Percentiles rank a stretch among this genome's conserved stretches.
Conservation (phyloP, 441 rosid genomes). For the Theobroma grandiflorum region DNA sequence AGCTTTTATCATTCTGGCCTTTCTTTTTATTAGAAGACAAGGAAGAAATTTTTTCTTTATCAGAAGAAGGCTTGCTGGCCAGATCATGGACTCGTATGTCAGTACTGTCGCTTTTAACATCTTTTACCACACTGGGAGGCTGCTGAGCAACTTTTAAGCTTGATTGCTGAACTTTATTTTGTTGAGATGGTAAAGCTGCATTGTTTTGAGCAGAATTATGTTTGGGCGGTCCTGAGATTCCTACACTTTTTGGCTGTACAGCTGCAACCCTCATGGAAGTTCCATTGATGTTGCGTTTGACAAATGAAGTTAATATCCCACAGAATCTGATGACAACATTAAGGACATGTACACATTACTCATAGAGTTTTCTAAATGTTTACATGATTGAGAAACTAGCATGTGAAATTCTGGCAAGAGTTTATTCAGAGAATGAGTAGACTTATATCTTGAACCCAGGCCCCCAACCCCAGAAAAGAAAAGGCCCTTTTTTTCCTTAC, state of each 20-base stretch:
- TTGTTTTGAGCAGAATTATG: constrained; percentile 38
- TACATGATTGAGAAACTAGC: not conserved
- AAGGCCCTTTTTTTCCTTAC: not conserved
- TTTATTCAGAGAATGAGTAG: not conserved
- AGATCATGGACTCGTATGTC: constrained; percentile 41
- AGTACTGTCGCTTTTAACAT: constrained; percentile 46
- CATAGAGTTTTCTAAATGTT: not conserved
- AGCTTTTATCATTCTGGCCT: constrained; percentile 51
- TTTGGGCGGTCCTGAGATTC: constrained; percentile 41
- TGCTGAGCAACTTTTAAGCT: constrained; percentile 44
- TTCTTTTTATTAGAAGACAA: constrained; percentile 47
- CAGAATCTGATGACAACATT: constrained; percentile 61
- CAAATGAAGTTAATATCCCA: constrained; percentile 71
- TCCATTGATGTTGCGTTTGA: constrained; percentile 60
- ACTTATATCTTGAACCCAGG: not conserved
- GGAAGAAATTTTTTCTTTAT: constrained; percentile 50
- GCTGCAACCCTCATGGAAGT: constrained; percentile 40
- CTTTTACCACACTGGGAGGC: constrained; percentile 37
- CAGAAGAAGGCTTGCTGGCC: constrained; percentile 43
- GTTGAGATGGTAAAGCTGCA: constrained; percentile 37
- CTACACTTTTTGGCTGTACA: constrained; percentile 42
- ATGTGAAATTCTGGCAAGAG: not conserved
- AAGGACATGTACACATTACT: not conserved
- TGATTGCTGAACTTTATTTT: constrained; percentile 49
- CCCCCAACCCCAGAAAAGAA: not conserved